Conservation (phyloP, 1,284 basidiomycete genomes). For the Thecaphora thlaspeos region DNA sequence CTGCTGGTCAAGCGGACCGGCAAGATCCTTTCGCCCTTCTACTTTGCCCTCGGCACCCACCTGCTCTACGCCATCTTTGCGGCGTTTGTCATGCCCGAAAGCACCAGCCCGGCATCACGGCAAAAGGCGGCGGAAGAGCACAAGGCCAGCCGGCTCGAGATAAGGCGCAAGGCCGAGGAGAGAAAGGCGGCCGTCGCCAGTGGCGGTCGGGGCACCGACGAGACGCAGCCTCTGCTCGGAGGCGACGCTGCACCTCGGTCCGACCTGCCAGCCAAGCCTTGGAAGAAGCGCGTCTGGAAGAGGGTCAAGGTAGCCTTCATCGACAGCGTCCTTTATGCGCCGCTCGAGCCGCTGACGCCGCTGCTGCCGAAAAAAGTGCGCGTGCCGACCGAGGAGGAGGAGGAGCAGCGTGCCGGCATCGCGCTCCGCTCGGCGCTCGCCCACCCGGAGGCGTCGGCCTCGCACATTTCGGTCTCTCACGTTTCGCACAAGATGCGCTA, state of each 20-base stretch:
- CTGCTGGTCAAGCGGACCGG: conserved; percentile 42
- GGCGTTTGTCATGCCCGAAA: conserved; percentile 48
- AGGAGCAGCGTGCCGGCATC: conserved; percentile 2
- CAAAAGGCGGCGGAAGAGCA: conserved; percentile 30
- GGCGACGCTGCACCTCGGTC: conserved; percentile 1
- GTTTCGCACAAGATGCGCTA: conserved; percentile 20
- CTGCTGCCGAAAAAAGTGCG: conserved; percentile 40
- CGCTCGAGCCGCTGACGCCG: conserved; percentile 40
- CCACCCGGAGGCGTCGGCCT: conserved; percentile 25
- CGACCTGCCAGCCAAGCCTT: conserved; percentile 8
- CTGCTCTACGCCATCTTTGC: conserved; percentile 37
- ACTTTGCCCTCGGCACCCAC: conserved; percentile 38
- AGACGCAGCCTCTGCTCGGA: conserved; percentile 26
- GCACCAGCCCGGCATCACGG: conserved; percentile 31
- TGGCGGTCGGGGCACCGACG: not conserved
- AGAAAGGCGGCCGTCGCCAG: conserved; percentile 12
- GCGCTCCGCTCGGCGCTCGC: conserved; percentile 12
- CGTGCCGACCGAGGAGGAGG: conserved; percentile 12
- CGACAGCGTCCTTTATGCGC: conserved; percentile 28
- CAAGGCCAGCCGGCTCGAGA: conserved; percentile 16
- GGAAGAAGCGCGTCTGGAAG: conserved; percentile 31
- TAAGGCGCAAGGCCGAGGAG: conserved; percentile 24
- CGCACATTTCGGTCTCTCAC: conserved; percentile 49
- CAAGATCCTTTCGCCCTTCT: conserved; percentile 41
- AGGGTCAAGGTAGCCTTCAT: conserved; percentile 28